A percentile compares a stretch with the other conserved stretches of the same genome.
Conservation (phyloP, 768 basidiomycete species). For the Cystobasidium tubakii region DNA sequence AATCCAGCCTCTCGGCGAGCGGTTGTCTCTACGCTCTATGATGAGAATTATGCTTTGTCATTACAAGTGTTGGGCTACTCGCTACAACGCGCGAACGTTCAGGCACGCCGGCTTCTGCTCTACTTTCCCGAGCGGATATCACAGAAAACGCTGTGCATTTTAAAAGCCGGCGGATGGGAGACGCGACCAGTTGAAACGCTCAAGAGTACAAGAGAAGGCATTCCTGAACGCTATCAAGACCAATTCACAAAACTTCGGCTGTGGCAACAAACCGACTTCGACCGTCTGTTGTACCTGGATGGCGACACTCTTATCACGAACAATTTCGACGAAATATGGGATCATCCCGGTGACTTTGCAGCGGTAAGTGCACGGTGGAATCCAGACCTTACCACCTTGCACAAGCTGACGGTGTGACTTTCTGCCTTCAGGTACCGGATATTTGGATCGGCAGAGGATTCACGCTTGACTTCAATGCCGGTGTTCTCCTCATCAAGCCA, state of each 20-base stretch:
- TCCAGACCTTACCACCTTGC: no score
- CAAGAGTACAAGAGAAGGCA: neutral
- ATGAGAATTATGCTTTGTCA: slow-evolving; percentile 7
- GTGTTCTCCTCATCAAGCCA: slow-evolving; percentile 23
- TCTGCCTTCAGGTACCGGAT: slow-evolving; percentile 12
- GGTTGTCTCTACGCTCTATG: slow-evolving; percentile 6
- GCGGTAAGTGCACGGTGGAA: neutral
- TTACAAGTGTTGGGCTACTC: neutral
- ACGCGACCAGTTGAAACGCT: neutral
- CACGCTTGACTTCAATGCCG: slow-evolving; percentile 31
- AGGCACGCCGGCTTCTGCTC: slow-evolving; percentile 1
- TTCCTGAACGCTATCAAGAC: slow-evolving; percentile 9
- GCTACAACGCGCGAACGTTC: neutral
- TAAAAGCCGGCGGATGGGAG: slow-evolving; percentile 1
- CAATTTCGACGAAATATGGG: slow-evolving; percentile 20
- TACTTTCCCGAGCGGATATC: slow-evolving; percentile 1
- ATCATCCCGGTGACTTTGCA: slow-evolving; percentile 5
- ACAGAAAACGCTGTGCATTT: neutral
- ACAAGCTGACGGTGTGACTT: neutral
- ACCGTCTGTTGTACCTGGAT: slow-evolving; percentile 7
- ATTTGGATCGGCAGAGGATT: slow-evolving; percentile 11
- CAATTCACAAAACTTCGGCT: slow-evolving; percentile 28
- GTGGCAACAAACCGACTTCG: slow-evolving; percentile 30
- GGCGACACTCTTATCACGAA: slow-evolving; percentile 2
- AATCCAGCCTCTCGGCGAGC: neutral